Conservation (phyloP, 345 rosid genomes). For the Eucalyptus fibrosa region DNA sequence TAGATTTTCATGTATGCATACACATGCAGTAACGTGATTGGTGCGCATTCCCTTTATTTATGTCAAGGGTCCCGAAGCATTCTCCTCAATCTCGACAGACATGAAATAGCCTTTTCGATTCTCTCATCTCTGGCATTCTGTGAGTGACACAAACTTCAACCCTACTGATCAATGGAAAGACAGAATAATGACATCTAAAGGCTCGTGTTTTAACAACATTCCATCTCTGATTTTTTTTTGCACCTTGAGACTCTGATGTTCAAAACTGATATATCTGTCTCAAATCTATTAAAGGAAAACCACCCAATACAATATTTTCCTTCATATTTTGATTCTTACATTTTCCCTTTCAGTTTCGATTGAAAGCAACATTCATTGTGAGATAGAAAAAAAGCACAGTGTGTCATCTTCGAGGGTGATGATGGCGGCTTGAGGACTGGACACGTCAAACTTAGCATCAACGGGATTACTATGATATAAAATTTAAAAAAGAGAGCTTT, state of each 20-base stretch:
- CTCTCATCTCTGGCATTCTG: neutral
- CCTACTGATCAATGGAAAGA: neutral
- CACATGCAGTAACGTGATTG: neutral
- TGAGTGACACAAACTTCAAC: neutral
- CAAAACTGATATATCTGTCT: neutral
- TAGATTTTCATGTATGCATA: neutral
- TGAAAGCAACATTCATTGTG: neutral
- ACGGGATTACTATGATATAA: neutral
- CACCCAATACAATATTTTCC: neutral
- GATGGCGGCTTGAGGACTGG: neutral
- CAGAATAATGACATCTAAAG: neutral
- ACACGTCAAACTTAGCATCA: neutral
- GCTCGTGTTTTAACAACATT: neutral
- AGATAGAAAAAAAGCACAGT: neutral
- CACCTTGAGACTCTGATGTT: neutral
- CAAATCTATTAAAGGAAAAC: neutral
- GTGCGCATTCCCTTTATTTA: neutral
- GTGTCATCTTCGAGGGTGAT: neutral
- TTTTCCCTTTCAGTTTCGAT: neutral
- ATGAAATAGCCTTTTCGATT: neutral
- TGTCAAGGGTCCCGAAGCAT: neutral
- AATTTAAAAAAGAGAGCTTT: neutral
- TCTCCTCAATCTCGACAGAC: neutral
- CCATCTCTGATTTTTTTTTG: neutral
- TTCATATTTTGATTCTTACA: neutral